Percentiles rank a stretch among this genome's conserved stretches.
phyloP scores from a whole-genome alignment of 306 rosid genomes.

The Cicer chorassanicum region DNA sequence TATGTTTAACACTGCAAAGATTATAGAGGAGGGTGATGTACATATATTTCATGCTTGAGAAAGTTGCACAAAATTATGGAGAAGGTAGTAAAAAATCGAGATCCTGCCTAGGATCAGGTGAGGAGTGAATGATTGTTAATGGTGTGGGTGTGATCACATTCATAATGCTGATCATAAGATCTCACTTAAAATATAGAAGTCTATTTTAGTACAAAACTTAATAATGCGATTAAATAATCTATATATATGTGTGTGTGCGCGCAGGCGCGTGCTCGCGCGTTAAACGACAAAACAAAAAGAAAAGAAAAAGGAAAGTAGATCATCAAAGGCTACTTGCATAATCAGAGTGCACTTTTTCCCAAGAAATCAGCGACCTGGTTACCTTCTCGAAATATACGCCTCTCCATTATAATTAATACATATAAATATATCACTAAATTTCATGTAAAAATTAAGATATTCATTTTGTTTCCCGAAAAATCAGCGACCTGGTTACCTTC shows the following conservation, averaged over 20 bases:
- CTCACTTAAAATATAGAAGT: slow-evolving; percentile 15
- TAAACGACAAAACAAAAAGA: not conserved
- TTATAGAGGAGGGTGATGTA: not conserved
- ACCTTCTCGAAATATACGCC: not conserved
- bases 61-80: not conserved
- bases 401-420: slow-evolving; percentile 10
- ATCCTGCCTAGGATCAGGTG: not conserved
- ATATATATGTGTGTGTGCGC: not conserved
- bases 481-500: not conserved
- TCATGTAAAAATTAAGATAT: not conserved
- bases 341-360: not conserved
- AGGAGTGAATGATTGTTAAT: slow-evolving; percentile 1
- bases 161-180: not conserved
- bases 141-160: not conserved
- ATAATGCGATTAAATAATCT: not conserved
- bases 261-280: too few species aligned
- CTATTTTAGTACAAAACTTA: not conserved
- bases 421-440: not conserved
- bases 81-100: not conserved
- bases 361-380: slow-evolving; percentile 4
- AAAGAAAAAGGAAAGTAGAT: slow-evolving; percentile 18
- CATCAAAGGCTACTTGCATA: not conserved
- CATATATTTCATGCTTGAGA: not conserved
- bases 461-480: not conserved
- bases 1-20: not conserved